Base-by-base conservation (phyloP, 2,329 filamentous ascomycete genomes). In the Fusarium floridanum region DNA sequence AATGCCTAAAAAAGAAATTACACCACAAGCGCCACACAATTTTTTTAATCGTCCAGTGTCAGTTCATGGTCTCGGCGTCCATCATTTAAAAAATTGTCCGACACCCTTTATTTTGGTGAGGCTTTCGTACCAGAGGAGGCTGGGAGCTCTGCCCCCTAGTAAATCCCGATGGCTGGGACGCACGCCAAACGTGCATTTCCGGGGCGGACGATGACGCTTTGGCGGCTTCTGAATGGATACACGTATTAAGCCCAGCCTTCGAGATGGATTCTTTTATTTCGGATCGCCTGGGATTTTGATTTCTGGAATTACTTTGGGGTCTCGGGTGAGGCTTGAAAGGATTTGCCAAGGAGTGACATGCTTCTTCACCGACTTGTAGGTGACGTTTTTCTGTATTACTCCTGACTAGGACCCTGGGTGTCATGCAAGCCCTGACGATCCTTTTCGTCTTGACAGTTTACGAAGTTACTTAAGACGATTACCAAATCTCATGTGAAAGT, bases 131-230 rank as follows among this genome's bases (percentile, higher is more conserved):
- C 2, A 9, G 59, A 64, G 69, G 73, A 73, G 73, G 73, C 73
- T 75, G 73, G 73, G 66, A 17, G 57, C 36, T 45, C 1, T 9
- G 43, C n/a, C 37, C 43, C 61, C 61, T 29, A 32, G 55, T 32
- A 50, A 60, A 60, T 62, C 27, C 39, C 34, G 57, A 73, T 75
- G 73, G 73, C 73, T 75, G 73, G 73, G 72, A 36, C 74, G 37
- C 24, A 53, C 37, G 50, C 62, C 27, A 24, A 48, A 50, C 43
- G 22, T 50, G 43, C 45, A 55, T 22, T 41, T 55, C 14, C 63
- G 64, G 70, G 72, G 72, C 48, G 39, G 50, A 3, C 55, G 29
- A 61, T 75, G 66, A 73, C 70, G 57, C 63, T 60, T 53, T 11
- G 36, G 60, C 36, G 37, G 20, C 70, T 14, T 75, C 66, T 75